phyloP scores from a whole-genome alignment of 306 rosid species.

The Leucaena leucocephala region DNA sequence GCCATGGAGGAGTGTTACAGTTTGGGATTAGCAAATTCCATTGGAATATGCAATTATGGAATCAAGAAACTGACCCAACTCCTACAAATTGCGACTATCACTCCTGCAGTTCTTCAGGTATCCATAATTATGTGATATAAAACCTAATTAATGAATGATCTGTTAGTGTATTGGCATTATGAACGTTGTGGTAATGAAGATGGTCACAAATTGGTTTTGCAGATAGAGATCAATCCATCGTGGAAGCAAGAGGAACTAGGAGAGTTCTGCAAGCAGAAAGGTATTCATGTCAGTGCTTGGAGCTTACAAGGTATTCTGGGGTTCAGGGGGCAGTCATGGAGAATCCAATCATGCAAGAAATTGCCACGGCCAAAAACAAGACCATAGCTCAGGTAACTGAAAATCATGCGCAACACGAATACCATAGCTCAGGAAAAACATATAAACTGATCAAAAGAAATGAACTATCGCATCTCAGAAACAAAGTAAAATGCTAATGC shows the following conservation, averaged over 20 bases:
- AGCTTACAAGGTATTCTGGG: conserved; percentile 50
- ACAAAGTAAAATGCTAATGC: background rate
- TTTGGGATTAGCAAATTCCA: conserved; percentile 54
- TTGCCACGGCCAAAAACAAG: conserved; percentile 45
- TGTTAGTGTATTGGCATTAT: background rate
- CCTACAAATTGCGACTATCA: conserved; percentile 43
- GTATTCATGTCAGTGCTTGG: conserved; percentile 59
- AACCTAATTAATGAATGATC: background rate
- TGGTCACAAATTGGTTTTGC: conserved; percentile 16
- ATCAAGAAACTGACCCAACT: conserved; percentile 46
- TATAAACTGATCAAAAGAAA: background rate
- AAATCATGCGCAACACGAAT: background rate
- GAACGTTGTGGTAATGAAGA: background rate
- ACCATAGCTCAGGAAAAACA: too few relatives aligned
- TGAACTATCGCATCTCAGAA: background rate
- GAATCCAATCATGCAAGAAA: conserved; percentile 50
- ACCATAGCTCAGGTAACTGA: conserved; percentile 52
- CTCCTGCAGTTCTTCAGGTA: conserved; percentile 58
- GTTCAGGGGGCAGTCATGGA: conserved; percentile 56
- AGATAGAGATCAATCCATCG: conserved; percentile 60
- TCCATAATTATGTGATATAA: conserved; percentile 7
- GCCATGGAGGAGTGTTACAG: conserved; percentile 55
- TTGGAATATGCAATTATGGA: conserved; percentile 54
- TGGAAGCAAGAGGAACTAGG: conserved; percentile 52
- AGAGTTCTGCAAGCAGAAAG: conserved; percentile 50